A percentile compares a stretch with the other conserved stretches of the same genome.
Evolutionary conservation across 257 asterid species (phyloP).

Genomic region (Oldenlandia corymbosa): DNA sequence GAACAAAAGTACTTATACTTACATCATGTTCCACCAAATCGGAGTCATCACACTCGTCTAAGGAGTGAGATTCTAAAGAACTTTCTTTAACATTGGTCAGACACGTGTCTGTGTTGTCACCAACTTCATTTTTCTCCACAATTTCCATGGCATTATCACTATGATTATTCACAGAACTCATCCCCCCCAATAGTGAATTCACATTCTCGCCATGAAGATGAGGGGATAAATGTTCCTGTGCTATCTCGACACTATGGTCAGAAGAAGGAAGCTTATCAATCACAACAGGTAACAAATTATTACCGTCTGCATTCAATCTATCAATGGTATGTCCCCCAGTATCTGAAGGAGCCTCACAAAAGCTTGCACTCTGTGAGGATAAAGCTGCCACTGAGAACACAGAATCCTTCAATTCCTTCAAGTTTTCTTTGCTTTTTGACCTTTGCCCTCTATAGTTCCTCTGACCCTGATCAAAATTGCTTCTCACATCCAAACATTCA

Average conservation of each 20-base stretch:
- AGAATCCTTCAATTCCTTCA: slow-evolving; percentile 25
- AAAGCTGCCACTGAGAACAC: slow-evolving; percentile 10
- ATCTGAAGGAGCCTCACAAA: slow-evolving; percentile 21
- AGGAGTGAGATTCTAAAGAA: slow-evolving; percentile 25
- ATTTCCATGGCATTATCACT: slow-evolving; percentile 22
- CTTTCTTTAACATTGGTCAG: slow-evolving; percentile 11
- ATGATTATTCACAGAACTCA: slow-evolving; percentile 26
- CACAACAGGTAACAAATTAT: not conserved
- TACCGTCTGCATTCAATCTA: slow-evolving; percentile 20
- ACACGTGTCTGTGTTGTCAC: slow-evolving; percentile 30
- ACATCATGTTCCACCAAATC: slow-evolving; percentile 92
- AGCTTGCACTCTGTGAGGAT: slow-evolving; percentile 22
- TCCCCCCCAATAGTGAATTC: slow-evolving; percentile 24
- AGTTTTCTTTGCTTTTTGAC: slow-evolving; percentile 23
- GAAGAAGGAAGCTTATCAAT: slow-evolving; percentile 19
- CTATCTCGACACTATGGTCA: slow-evolving; percentile 17
- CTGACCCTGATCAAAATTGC: slow-evolving; percentile 28
- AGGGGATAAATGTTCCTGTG: slow-evolving; percentile 29
- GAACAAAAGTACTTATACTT: slow-evolving; percentile 30
- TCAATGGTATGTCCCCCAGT: slow-evolving; percentile 22
- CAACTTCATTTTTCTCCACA: slow-evolving; percentile 31
- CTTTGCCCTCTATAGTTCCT: slow-evolving; percentile 23
- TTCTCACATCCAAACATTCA: slow-evolving; percentile 26
- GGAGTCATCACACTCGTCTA: slow-evolving; percentile 62
- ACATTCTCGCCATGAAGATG: slow-evolving; percentile 21